Conservation (phyloP, 345 rosid species). For the Hypericum perforatum region DNA sequence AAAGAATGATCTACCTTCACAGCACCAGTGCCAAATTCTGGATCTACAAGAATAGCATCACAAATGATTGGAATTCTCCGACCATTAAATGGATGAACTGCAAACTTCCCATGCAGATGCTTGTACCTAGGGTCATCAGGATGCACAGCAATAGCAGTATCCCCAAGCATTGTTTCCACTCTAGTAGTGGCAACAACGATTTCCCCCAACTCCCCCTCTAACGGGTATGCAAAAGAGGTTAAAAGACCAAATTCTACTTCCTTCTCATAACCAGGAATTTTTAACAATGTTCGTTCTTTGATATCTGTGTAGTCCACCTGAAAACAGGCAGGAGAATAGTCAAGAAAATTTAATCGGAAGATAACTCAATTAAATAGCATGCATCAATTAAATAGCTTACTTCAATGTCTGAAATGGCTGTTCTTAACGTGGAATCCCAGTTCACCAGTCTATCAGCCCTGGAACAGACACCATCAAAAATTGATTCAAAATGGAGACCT, state of each 20-base stretch:
- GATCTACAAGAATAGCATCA: slow-evolving; percentile 79
- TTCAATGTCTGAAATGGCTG: slow-evolving; percentile 91
- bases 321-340: slow-evolving; percentile 10
- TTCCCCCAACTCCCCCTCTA: slow-evolving; percentile 72
- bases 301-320: slow-evolving; percentile 82
- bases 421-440: slow-evolving; percentile 79
- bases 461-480: slow-evolving; percentile 15
- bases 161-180: slow-evolving; percentile 98
- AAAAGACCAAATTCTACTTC: slow-evolving; percentile 90
- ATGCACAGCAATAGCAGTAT: slow-evolving; percentile 90
- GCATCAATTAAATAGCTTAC: slow-evolving; percentile 23
- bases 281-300: slow-evolving; percentile 47
- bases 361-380: slow-evolving; percentile 9
- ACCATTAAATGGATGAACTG: slow-evolving; percentile 84
- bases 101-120: slow-evolving; percentile 83
- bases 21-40: slow-evolving; percentile 88
- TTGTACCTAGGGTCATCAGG: slow-evolving; percentile 74
- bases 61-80: slow-evolving; percentile 72
- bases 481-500: not conserved
- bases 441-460: slow-evolving; percentile 81
- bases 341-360: slow-evolving; percentile 15
- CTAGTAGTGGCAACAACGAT: slow-evolving; percentile 96
- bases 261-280: slow-evolving; percentile 74
- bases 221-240: slow-evolving; percentile 80
- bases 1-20: slow-evolving; percentile 49